A percentile compares a stretch with the other conserved stretches of the same genome.
phyloP scores from a whole-genome alignment of 495 filamentous ascomycete genomes.

The Opeltia flavorubescens region DNA sequence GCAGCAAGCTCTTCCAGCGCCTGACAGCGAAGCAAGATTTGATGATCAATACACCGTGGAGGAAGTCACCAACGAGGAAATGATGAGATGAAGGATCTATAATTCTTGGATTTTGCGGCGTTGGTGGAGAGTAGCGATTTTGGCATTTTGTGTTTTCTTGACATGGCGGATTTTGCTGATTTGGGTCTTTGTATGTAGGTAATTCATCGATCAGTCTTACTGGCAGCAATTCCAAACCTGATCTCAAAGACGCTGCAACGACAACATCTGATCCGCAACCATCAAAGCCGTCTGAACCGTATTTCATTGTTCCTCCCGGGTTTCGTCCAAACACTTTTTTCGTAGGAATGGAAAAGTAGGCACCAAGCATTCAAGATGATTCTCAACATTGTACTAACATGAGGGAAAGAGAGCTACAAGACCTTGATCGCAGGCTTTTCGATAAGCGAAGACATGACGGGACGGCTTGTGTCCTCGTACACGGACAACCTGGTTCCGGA shows the following conservation, averaged over 20 bases:
- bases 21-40: conserved; percentile 7
- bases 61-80: conserved; percentile 18
- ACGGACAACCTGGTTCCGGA: conserved; percentile 61
- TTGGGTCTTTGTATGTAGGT: conserved; percentile 15
- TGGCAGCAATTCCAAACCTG: conserved; percentile 1
- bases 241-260: conserved; percentile 10
- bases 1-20: conserved; percentile 9
- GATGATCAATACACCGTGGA: conserved; percentile 17
- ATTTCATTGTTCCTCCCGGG: conserved; percentile 56
- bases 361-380: no score
- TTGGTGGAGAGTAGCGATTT: not conserved
- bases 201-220: conserved; percentile 12
- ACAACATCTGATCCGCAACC: conserved; percentile 3
- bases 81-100: conserved; percentile 12
- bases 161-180: conserved; percentile 11
- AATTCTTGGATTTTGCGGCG: not conserved
- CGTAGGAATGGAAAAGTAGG: conserved; percentile 46
- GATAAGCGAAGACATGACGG: conserved; percentile 49
- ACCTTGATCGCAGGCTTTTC: conserved; percentile 52
- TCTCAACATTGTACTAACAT: no score
- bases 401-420: conserved; percentile 48
- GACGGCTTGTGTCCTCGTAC: conserved; percentile 54
- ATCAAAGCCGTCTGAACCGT: conserved; percentile 10
- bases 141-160: not conserved
- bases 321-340: conserved; percentile 71